Base-by-base conservation (phyloP, 345 rosid genomes). In the Hirschfeldia incana region DNA sequence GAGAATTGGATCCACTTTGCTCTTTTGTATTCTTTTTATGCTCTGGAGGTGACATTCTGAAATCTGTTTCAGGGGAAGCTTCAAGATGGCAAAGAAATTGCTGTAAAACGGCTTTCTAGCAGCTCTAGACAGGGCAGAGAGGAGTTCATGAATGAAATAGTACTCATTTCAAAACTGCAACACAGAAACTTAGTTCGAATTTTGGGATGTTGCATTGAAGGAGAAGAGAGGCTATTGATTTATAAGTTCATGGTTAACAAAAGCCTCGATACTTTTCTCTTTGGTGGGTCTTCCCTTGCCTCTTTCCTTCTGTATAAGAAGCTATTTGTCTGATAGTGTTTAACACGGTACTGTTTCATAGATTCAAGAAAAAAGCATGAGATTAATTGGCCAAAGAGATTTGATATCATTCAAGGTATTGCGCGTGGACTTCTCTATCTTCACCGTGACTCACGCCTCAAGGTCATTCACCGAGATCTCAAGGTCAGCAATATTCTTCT, bases 201-300 rank as follows among this genome's bases (percentile, higher is more conserved):
- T 78, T 82, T 74, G 1, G 93, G 93, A 57, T 90, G 83, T 8
- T 86, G 94, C 81, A 63, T 84, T 44, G 72, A 85, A 5, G 75
- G 51, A 26, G 90, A 84, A 10, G 92, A 78, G 7, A 64, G 1
- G 65, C 63, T 89, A 82, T 26, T 90, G 62, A 74, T 90, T 33
- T 90, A 90, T 60, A 91, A 90, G 75, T 87, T 72, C 39, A 36
- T 90, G 81, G 80, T 78, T 6, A 87, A 90, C 81, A 80, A 81
- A 77, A 89, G 91, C 78, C 81, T 89, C 65, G 94, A 89, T 63
- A 67, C 65, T 0, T 83, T 83, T 69, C 67, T 89, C 37, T 91
- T 88, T 61, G 82, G 93, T 86, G 2, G 0, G 86, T 70, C 12
- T 11, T 39, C 28, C 32, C 21, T 49, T 11, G 7, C 65, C n/a